Base-by-base conservation (phyloP, 495 filamentous ascomycete genomes). In the Cryomyces minteri region DNA sequence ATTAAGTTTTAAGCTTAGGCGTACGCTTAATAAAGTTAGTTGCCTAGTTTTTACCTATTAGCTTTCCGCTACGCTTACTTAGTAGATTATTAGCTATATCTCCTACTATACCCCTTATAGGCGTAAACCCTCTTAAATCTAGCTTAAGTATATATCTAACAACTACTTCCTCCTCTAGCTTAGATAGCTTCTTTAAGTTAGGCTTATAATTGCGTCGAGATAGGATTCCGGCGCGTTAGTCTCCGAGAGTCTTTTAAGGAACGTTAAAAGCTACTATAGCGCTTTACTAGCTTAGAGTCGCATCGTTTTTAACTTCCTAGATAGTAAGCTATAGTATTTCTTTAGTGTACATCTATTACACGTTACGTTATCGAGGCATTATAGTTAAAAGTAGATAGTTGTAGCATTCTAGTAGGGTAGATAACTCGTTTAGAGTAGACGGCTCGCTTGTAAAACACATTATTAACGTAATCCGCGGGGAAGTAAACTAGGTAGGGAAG, bases 11-110 rank as follows among this genome's bases (percentile, higher is more conserved):
- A 25, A 69, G 59, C 33, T 58, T 46, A 42, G 41, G 49, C 38
- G 50, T 46, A 31, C 57, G 54, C 43, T 58, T 45, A 39, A 66
- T 47, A 48, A 66, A 69, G 39, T 51, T 54, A 34, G 51, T 30
- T 5, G 49, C 51, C 58, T 54, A 58, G 32, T 45, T 51, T 31
- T 43, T 53, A 30, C 62, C 54, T 30, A 64, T 56, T 42, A 12
- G 49, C 39, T 41, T 38, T 25, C 40, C 40, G 32, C 52, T 48
- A 29, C 55, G 46, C 31, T 43, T 33, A 41, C 37, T 28, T 14
- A 58, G 57, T 7, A 67, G 51, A 41, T 47, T 43, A 52, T 64
- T 56, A n/a, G 60, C 62, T 45, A 67, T 68, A 57, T 68, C 60
- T 62, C 49, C 47, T 11, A 67, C 53, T 53, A 48, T 40, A 49